A percentile compares a stretch with the other conserved stretches of the same genome.
These are phyloP conservation scores for Thraustotheca clavata DNA, from an alignment of 352 stramenopile genomes.

Conservation along the genomic window DNA sequence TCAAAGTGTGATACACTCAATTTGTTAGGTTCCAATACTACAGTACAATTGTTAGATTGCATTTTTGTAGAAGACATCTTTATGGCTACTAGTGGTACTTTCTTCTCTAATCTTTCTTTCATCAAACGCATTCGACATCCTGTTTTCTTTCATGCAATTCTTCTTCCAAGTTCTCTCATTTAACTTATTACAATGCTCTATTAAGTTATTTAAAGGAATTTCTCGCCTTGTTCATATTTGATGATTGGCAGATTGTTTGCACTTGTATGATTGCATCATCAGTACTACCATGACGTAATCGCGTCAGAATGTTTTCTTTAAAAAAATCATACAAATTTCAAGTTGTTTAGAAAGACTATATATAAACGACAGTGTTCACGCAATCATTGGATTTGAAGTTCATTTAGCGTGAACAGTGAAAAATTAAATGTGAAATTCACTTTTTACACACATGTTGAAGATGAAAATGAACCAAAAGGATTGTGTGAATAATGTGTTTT, in stretches of 20 bases:
- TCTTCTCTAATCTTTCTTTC: too few relatives aligned
- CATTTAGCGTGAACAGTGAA: background rate
- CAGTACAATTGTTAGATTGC: too few relatives aligned
- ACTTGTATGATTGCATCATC: slow-evolving; percentile 10
- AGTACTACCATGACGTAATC: background rate
- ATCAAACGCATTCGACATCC: too few relatives aligned
- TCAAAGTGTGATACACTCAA: background rate
- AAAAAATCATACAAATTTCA: background rate
- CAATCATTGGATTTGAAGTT: background rate
- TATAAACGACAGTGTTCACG: background rate
- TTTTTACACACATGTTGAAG: too few relatives aligned
- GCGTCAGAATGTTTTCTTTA: background rate
- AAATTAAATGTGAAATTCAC: too few relatives aligned
- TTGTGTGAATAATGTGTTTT: background rate
- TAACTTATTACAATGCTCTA: background rate
- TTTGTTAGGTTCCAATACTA: too few relatives aligned
- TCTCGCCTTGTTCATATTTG: background rate
- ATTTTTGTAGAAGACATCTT: too few relatives aligned
- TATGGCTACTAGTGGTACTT: too few relatives aligned
- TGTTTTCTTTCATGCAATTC: background rate
- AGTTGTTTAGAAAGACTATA: too few relatives aligned
- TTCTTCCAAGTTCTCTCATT: background rate
- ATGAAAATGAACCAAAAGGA: background rate
- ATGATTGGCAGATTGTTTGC: background rate
- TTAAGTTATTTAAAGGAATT: background rate